Evolutionary conservation across 495 filamentous ascomycete genomes (phyloP).

Genomic region (Platismatia glauca): DNA sequence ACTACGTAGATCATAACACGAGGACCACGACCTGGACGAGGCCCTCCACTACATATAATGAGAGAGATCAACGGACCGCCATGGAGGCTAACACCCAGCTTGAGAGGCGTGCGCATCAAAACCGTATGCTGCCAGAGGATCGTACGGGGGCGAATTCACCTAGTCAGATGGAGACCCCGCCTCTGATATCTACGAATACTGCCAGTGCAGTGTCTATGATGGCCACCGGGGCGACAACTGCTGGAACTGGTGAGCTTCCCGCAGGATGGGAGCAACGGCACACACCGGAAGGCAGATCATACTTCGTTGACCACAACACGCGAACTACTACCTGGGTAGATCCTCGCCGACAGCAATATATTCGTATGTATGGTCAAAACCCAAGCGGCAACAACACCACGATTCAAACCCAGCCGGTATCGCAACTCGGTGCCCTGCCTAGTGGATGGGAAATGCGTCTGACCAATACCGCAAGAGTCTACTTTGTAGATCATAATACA

Average conservation of each 20-base stretch:
- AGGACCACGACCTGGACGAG: conserved; percentile 92
- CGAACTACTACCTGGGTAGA: conserved; percentile 99
- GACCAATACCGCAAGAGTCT: conserved; percentile 94
- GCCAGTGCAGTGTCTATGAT: conserved; percentile 70
- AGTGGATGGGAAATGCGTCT: conserved; percentile 99
- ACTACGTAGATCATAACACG: conserved; percentile 98
- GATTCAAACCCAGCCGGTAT: conserved; percentile 96
- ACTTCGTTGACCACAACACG: conserved; percentile 99
- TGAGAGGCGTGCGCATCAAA: conserved; percentile 87
- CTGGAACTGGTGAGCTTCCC: conserved; percentile 90
- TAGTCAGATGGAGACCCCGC: conserved; percentile 49
- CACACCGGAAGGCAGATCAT: conserved; percentile 87
- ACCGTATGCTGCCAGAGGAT: conserved; percentile 91
- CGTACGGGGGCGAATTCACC: conserved; percentile 91
- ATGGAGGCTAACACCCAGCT: conserved; percentile 82
- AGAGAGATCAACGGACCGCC: conserved; percentile 64
- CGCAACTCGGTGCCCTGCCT: conserved; percentile 89
- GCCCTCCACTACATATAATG: conserved; percentile 72
- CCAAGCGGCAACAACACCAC: conserved; percentile 65
- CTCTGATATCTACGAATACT: conserved; percentile 32
- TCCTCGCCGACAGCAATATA: conserved; percentile 93
- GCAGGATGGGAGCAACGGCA: conserved; percentile 93
- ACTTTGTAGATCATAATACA: conserved; percentile 99
- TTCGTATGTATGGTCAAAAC: conserved; percentile 87
- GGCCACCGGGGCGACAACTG: conserved; percentile 88